A percentile compares a stretch with the other conserved stretches of the same genome.
Conservation (phyloP, 768 basidiomycete species). For the Symmetrospora coprosmae region DNA sequence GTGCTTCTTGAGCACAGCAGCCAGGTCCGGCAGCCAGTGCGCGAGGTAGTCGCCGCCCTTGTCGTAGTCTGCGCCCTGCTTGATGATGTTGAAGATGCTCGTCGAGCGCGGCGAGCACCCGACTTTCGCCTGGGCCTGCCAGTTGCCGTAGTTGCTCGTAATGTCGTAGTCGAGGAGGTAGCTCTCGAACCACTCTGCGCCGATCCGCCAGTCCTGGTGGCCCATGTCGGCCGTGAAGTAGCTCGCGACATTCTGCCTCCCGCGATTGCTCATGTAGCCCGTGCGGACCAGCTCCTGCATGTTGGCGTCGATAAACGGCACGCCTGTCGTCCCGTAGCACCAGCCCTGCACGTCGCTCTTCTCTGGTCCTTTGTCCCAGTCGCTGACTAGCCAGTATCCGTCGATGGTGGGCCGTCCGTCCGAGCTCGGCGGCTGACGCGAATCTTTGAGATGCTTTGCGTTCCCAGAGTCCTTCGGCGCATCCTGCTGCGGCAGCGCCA, state of each 20-base stretch:
- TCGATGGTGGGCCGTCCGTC: slow-evolving; percentile 33
- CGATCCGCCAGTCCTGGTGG: slow-evolving; percentile 41
- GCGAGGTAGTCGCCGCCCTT: slow-evolving; percentile 21
- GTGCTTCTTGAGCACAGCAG: neutral
- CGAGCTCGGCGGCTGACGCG: too few relatives aligned
- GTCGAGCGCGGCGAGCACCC: slow-evolving; percentile 30
- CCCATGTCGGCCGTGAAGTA: slow-evolving; percentile 41
- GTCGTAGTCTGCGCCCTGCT: slow-evolving; percentile 31
- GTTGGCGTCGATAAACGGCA: slow-evolving; percentile 32
- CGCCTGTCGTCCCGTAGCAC: neutral
- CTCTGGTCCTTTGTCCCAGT: slow-evolving; percentile 9
- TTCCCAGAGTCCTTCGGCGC: neutral
- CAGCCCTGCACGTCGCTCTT: slow-evolving; percentile 10
- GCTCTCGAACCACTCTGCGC: slow-evolving; percentile 43
- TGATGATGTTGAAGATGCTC: slow-evolving; percentile 32
- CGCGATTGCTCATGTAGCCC: slow-evolving; percentile 41
- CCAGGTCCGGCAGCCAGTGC: slow-evolving; percentile 29
- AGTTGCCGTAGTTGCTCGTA: slow-evolving; percentile 26
- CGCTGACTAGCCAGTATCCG: slow-evolving; percentile 22
- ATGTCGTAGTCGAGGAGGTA: slow-evolving; percentile 39
- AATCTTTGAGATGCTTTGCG: too few relatives aligned
- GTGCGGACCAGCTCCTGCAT: slow-evolving; percentile 38
- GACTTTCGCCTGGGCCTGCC: slow-evolving; percentile 25
- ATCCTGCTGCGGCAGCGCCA: slow-evolving; percentile 2
- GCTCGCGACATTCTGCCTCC: slow-evolving; percentile 42